phyloP scores from a whole-genome alignment of 192 early-diverging fungal genomes.

The Podila epicladia region DNA sequence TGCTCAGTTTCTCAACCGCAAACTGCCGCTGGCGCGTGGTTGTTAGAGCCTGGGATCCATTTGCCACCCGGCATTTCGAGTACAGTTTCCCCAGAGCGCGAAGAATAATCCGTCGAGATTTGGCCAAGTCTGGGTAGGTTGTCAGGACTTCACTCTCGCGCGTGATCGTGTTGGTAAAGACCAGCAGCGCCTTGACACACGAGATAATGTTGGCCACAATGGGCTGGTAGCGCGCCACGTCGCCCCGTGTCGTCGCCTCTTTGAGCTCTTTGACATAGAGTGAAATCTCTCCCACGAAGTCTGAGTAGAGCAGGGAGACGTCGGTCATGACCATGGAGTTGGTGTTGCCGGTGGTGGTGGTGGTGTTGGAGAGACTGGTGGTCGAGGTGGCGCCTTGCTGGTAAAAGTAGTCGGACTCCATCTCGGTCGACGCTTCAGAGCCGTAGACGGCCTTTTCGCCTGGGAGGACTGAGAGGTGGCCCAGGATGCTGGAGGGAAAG shows the following conservation, averaged over 20 bases:
- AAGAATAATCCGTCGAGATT: slow-evolving; percentile 28
- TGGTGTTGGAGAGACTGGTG: background rate
- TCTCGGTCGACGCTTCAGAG: slow-evolving; percentile 4
- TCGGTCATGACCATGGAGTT: slow-evolving; percentile 4
- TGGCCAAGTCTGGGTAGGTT: slow-evolving; percentile 29
- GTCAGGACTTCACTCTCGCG: slow-evolving; percentile 34
- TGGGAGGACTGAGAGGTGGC: slow-evolving; percentile 2
- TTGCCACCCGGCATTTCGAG: slow-evolving; percentile 35
- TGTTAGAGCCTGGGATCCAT: slow-evolving; percentile 26
- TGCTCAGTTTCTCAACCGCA: slow-evolving; percentile 29
- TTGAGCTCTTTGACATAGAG: slow-evolving; percentile 27
- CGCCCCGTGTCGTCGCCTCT: slow-evolving; percentile 14
- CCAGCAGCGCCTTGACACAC: slow-evolving; percentile 25
- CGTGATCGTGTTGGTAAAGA: slow-evolving; percentile 44
- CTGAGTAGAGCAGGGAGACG: slow-evolving; percentile 24
- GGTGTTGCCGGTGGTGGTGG: background rate
- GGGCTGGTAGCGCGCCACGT: slow-evolving; percentile 26
- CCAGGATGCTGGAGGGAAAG: slow-evolving; percentile 34
- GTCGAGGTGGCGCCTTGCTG: slow-evolving; percentile 11
- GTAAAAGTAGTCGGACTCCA: slow-evolving; percentile 19
- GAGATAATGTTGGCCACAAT: slow-evolving; percentile 37
- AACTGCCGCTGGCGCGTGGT: slow-evolving; percentile 31
- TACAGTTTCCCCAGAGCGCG: slow-evolving; percentile 38
- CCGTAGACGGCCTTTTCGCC: background rate
- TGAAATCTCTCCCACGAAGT: slow-evolving; percentile 28